These are phyloP conservation scores for Diplodia scrobiculata DNA, from an alignment of 2,329 filamentous ascomycete species.

Conservation along the genomic window DNA sequence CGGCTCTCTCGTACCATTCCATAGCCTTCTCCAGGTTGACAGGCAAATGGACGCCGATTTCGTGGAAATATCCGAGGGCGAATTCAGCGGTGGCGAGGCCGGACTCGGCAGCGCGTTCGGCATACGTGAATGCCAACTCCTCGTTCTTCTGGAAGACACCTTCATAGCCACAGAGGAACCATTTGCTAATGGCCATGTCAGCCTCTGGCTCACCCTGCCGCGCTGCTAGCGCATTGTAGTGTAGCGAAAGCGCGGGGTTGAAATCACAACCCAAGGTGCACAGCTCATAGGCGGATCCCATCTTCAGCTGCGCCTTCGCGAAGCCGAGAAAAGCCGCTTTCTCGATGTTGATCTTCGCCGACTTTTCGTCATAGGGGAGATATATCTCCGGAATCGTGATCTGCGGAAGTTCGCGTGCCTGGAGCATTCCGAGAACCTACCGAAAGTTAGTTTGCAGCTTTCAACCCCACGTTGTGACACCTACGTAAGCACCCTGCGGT, in stretches of 20 bases:
- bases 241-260: slow-evolving; percentile 84
- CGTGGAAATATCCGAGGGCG: slow-evolving; percentile 94
- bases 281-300: slow-evolving; percentile 93
- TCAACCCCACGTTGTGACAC: slow-evolving; percentile 35
- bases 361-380: slow-evolving; percentile 70
- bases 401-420: slow-evolving; percentile 87
- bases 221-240: slow-evolving; percentile 92
- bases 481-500: slow-evolving; percentile 83
- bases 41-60: slow-evolving; percentile 91
- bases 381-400: slow-evolving; percentile 74
- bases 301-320: slow-evolving; percentile 93
- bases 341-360: slow-evolving; percentile 85
- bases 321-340: slow-evolving; percentile 96
- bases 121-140: slow-evolving; percentile 87
- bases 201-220: slow-evolving; percentile 91
- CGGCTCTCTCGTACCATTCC: slow-evolving; percentile 87
- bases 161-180: slow-evolving; percentile 96
- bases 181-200: slow-evolving; percentile 94
- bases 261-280: slow-evolving; percentile 94
- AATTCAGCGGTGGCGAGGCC: slow-evolving; percentile 91
- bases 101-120: slow-evolving; percentile 77
- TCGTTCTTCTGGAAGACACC: slow-evolving; percentile 94
- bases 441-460: slow-evolving; percentile 38
- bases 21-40: slow-evolving; percentile 79
- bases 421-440: slow-evolving; percentile 81